Evolutionary conservation across 2,329 filamentous ascomycete genomes (phyloP).

Genomic region (Clarireedia monteithiana): DNA sequence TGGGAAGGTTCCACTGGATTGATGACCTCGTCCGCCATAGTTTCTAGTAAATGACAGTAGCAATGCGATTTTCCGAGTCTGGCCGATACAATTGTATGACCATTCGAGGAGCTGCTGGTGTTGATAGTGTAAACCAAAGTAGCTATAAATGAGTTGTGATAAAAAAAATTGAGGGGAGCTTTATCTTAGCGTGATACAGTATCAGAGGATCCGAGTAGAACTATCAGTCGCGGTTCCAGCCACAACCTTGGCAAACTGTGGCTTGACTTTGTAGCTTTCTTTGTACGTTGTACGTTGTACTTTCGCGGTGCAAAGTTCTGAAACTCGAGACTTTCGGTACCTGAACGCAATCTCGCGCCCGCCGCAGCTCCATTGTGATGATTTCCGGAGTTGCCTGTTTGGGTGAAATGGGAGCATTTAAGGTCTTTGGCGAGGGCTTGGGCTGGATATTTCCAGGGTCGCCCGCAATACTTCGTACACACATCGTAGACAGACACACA

Average conservation of each 20-base stretch:
- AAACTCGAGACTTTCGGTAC: too few relatives aligned
- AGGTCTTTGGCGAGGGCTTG: too few relatives aligned
- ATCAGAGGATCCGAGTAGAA: too few relatives aligned
- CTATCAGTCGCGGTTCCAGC: background rate
- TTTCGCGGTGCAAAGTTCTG: too few relatives aligned
- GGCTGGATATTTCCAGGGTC: too few relatives aligned
- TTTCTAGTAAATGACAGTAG: background rate
- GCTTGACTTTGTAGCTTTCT: background rate
- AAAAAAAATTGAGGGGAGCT: slow-evolving; percentile 9
- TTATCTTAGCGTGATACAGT: slow-evolving; percentile 23
- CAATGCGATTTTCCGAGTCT: background rate
- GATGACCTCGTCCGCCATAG: slow-evolving; percentile 16
- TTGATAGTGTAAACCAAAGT: background rate
- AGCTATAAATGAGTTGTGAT: background rate
- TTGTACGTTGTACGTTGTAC: too few relatives aligned
- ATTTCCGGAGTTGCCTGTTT: too few relatives aligned
- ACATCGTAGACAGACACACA: too few relatives aligned
- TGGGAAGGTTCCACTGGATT: slow-evolving; percentile 19
- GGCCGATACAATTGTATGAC: background rate
- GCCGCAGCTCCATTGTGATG: too few relatives aligned
- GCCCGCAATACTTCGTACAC: too few relatives aligned
- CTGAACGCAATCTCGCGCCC: too few relatives aligned
- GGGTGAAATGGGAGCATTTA: too few relatives aligned
- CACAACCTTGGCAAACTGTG: background rate
- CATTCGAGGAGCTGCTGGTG: background rate